phyloP scores from a whole-genome alignment of 2,329 filamentous ascomycete species.

The Penicillium palitans region DNA sequence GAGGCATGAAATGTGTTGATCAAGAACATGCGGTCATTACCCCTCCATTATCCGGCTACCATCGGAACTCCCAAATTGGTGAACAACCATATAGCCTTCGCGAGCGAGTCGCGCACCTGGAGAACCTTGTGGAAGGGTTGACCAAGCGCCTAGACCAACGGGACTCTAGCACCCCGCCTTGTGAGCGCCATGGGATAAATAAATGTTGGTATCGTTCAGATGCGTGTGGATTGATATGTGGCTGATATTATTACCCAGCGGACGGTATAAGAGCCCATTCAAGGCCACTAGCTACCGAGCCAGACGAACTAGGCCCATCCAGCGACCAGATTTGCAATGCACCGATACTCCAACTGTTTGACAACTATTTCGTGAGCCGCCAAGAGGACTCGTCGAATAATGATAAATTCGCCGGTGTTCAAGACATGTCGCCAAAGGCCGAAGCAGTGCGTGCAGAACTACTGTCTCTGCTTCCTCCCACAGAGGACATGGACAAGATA shows the following conservation, averaged over 20 bases:
- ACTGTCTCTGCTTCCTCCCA: constrained; percentile 37
- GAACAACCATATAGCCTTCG: constrained; percentile 40
- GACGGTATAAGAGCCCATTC: not conserved
- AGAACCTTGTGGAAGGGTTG: constrained; percentile 39
- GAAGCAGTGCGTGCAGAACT: constrained; percentile 29
- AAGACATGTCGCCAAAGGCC: constrained; percentile 32
- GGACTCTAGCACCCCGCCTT: constrained; percentile 2
- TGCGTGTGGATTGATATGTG: not conserved
- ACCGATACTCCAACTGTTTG: constrained; percentile 40
- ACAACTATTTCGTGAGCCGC: constrained; percentile 40
- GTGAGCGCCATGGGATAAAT: constrained; percentile 1
- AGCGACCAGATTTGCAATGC: constrained; percentile 36
- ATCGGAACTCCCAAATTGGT: constrained; percentile 9
- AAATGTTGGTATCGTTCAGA: not conserved
- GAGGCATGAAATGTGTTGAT: constrained; percentile 42
- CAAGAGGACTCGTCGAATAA: constrained; percentile 30
- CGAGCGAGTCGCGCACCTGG: constrained; percentile 41
- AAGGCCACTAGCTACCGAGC: constrained; percentile 15
- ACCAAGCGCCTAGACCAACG: constrained; percentile 33
- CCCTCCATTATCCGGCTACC: not conserved
- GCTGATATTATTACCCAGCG: constrained; percentile 7
- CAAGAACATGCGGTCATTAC: constrained; percentile 34
- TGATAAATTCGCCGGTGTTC: constrained; percentile 25
- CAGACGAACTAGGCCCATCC: constrained; percentile 24
- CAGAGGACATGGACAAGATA: constrained; percentile 35